phyloP scores from a whole-genome alignment of 2,329 filamentous ascomycete species.

The Beauveria caledonica region DNA sequence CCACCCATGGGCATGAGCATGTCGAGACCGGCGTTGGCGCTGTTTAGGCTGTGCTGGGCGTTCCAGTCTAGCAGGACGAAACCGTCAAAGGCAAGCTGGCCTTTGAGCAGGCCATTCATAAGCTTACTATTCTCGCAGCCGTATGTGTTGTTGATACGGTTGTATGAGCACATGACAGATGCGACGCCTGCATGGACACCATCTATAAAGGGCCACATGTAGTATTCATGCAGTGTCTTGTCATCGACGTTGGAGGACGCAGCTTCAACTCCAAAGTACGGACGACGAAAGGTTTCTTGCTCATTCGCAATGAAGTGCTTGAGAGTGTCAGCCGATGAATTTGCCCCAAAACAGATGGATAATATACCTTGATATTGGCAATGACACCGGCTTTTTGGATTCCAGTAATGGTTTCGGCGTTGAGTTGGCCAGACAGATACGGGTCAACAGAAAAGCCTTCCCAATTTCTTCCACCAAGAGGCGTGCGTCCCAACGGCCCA shows the following conservation, averaged over 20 bases:
- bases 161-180: constrained; percentile 61
- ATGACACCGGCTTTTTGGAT: constrained; percentile 74
- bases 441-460: constrained; percentile 67
- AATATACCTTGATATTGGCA: constrained; percentile 55
- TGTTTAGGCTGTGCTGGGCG: constrained; percentile 52
- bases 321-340: background rate
- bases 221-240: constrained; percentile 55
- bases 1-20: constrained; percentile 57
- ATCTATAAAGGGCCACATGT: constrained; percentile 59
- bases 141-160: constrained; percentile 64
- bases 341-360: rapidly evolving
- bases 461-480: constrained; percentile 65
- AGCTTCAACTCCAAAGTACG: constrained; percentile 38
- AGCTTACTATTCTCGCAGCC: constrained; percentile 65
- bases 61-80: constrained; percentile 65
- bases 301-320: constrained; percentile 54
- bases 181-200: constrained; percentile 48
- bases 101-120: constrained; percentile 60
- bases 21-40: constrained; percentile 53
- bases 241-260: constrained; percentile 57
- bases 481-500: constrained; percentile 62
- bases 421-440: constrained; percentile 60
- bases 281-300: constrained; percentile 44
- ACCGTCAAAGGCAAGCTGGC: constrained; percentile 56
- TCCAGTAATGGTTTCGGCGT: constrained; percentile 63